Evolutionary conservation across 2,329 filamentous ascomycete species (phyloP), one percentile per base, ranked within the genome.

Genomic region (Cladosporium sp.): DNA sequence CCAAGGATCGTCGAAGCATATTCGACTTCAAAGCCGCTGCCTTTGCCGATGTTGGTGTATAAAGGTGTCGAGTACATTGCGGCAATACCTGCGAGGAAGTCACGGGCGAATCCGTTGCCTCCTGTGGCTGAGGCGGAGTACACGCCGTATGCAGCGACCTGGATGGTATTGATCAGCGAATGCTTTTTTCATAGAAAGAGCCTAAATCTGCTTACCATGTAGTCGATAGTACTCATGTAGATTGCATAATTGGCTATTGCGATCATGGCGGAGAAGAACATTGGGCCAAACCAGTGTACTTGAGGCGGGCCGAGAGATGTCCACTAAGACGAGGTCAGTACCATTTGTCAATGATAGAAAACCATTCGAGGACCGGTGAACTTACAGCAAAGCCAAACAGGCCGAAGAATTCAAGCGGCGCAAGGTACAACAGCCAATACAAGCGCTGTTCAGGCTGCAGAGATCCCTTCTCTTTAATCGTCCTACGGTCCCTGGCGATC

Each of bases 81-180:
- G 1, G 87, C 78, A 7, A 87, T 75, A 68, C 86, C 86, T 1
- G 86, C 86, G 0, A 89, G 72, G 68, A 89, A 83, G 63, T 89
- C 86, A 58, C 86, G 77, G 2, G 84, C 78, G 70, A 85, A 88
- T 1, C 85, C 86, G 56, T 89, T 89, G 18, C 86, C 86, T 37
- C 86, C 86, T 0, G 86, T 89, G 1, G 86, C 86, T 0, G 84
- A 87, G 1, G 86, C 85, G 2, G 84, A 81, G 65, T 87, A 89
- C 0, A 81, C 80, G 0, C 86, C 86, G 61, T 89, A 86, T 0
- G 84, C 83, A 53, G 82, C 84, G 35, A 87, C 78, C 79, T 87
- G 86, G 69, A 87, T 88, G 28, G 54, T 44, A 9, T 53, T 55
- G 11, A 49, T 54, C 22, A 28, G 22, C 22, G 22, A 28, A 18